Evolutionary conservation across 1,284 basidiomycete genomes (phyloP), one percentile per base, ranked within the genome.

Genomic region (Sphaerobolus stellatus): DNA sequence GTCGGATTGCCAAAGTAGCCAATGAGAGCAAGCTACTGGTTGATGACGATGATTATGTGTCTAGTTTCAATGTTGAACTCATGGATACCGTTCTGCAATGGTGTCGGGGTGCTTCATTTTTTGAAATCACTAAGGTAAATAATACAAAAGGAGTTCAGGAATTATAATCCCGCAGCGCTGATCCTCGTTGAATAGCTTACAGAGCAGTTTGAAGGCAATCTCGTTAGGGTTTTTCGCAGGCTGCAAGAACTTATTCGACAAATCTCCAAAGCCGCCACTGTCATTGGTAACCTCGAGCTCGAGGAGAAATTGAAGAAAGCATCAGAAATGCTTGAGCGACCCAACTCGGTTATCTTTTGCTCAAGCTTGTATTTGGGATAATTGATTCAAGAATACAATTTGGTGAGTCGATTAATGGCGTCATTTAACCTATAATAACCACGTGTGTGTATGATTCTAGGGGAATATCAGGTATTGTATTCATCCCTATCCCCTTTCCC

Each of bases 21-120:
- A 90, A 91, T 62, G 97, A 99, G 71, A 90, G 88, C 38, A 96
- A 97, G 67, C 76, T 99, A 5, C 74, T 87, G 0, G 69, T 99
- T 34, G 86, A 92, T 52, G 96, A 99, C 70, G 90, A 98, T 56
- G 93, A 98, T 60, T 99, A 99, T 68, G 93, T 99, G 2, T 80
- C 86, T 56, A 90, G 88, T 16, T 99, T 99, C 86, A 98, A 98
- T 71, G 93, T 98, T 27, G 96, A 98, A 67, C 83, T 99, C 56
- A 98, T 98, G 93, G 96, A 98, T 62, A 90, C 90, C 4, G 96
- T 99, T 20, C 80, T 95, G 56, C 90, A 94, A 63, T 99, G 97
- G 97, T 99, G 96, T 74, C 86, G 92, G 30, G 97, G 97, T 1
- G 91, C 93, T n/a, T 92, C 92, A 30, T 99, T 99, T 72, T 78